Conservation (phyloP, 495 filamentous ascomycete species). For the Umbilicaria muhlenbergii region DNA sequence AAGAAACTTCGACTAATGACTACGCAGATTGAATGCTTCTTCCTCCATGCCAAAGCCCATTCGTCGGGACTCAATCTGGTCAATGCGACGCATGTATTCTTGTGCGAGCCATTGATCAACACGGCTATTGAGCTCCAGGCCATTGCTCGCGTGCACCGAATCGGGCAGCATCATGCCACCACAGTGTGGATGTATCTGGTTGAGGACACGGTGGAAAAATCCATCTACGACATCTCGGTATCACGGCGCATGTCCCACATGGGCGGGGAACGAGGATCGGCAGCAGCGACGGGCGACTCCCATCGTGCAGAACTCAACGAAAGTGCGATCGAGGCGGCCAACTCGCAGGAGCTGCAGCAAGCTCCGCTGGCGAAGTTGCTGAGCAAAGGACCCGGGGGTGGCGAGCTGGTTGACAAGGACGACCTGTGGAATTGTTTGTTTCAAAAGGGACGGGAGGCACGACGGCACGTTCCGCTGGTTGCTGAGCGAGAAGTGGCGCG, state of each 20-base stretch:
- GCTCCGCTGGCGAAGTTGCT: slow-evolving; percentile 51
- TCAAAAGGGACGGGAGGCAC: slow-evolving; percentile 21
- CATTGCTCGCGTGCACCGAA: slow-evolving; percentile 85
- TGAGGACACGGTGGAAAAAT: slow-evolving; percentile 74
- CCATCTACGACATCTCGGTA: slow-evolving; percentile 76
- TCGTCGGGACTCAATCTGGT: slow-evolving; percentile 79
- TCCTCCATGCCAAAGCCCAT: slow-evolving; percentile 77
- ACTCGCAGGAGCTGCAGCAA: slow-evolving; percentile 65
- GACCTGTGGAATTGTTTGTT: slow-evolving; percentile 90
- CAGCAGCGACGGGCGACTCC: slow-evolving; percentile 11
- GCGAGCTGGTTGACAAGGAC: slow-evolving; percentile 62
- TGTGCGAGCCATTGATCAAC: slow-evolving; percentile 88
- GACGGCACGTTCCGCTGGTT: slow-evolving; percentile 11
- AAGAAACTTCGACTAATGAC: neutral
- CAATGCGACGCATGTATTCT: slow-evolving; percentile 84
- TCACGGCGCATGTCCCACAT: slow-evolving; percentile 63
- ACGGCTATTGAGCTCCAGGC: slow-evolving; percentile 87
- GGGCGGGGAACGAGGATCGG: slow-evolving; percentile 24
- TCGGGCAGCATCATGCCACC: slow-evolving; percentile 74
- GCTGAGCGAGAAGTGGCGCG: slow-evolving; percentile 26
- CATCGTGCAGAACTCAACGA: slow-evolving; percentile 29
- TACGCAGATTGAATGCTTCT: slow-evolving; percentile 55
- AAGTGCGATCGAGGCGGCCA: slow-evolving; percentile 57
- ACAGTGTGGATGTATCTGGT: slow-evolving; percentile 94
- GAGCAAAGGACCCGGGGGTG: slow-evolving; percentile 50